phyloP scores from a whole-genome alignment of 208 protist genomes.

The Angomonas deanei region DNA sequence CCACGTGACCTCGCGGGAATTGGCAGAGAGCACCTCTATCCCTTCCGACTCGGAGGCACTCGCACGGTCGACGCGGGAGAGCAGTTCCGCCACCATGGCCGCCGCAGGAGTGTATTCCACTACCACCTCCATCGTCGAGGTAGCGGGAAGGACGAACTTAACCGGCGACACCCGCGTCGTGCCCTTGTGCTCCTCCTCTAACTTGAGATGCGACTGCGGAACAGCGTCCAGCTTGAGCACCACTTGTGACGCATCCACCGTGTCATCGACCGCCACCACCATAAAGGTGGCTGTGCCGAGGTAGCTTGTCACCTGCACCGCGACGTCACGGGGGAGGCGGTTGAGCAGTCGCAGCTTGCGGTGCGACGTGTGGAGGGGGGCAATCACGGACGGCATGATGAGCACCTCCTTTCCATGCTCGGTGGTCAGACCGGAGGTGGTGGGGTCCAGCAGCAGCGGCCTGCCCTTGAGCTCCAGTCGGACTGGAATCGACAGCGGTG shows the following conservation, averaged over 20 bases:
- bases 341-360: conserved; percentile 71
- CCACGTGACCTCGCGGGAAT: conserved; percentile 56
- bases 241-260: conserved; percentile 49
- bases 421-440: conserved; percentile 66
- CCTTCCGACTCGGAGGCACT: neutral
- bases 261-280: conserved; percentile 66
- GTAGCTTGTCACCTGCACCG: conserved; percentile 62
- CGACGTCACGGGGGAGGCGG: conserved; percentile 80
- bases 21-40: neutral
- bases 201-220: conserved; percentile 21
- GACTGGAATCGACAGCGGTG: conserved; percentile 47
- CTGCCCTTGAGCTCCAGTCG: conserved; percentile 61
- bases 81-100: conserved; percentile 6
- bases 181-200: conserved; percentile 34
- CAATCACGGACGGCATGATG: conserved; percentile 84
- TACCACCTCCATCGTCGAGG: conserved; percentile 52
- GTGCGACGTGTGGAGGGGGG: conserved; percentile 56
- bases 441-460: conserved; percentile 72
- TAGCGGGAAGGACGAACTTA: conserved; percentile 59
- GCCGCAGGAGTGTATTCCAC: conserved; percentile 72
- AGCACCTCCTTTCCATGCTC: conserved; percentile 61
- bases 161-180: conserved; percentile 40
- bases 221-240: conserved; percentile 53
- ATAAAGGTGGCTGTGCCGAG: conserved; percentile 53
- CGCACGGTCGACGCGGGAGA: neutral